These are phyloP conservation scores for Gastroboletus turbinatus DNA, from an alignment of 1,284 basidiomycete genomes.

Conservation along the genomic window DNA sequence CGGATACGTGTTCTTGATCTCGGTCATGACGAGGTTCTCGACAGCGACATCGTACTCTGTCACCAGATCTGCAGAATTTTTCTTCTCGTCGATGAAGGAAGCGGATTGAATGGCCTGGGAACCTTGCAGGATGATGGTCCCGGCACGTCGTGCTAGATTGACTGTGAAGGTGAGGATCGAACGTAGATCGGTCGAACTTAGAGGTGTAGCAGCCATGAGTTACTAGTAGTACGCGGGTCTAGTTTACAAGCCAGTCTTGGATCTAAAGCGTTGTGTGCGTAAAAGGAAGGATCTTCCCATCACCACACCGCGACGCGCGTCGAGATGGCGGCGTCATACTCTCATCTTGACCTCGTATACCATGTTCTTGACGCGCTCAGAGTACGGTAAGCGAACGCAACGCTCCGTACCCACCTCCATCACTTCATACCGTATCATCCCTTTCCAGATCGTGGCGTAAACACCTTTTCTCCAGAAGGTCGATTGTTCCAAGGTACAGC, in stretches of 20 bases:
- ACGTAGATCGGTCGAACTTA: conserved; percentile 41
- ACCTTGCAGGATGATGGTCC: conserved; percentile 68
- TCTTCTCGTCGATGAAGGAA: conserved; percentile 74
- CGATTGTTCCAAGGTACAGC: conserved; percentile 83
- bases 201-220: not conserved
- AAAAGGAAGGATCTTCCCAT: conserved; percentile 36
- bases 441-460: conserved; percentile 87
- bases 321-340: conserved; percentile 16
- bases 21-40: conserved; percentile 79
- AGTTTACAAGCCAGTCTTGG: too few species aligned
- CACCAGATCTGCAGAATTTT: conserved; percentile 89
- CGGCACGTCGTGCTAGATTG: conserved; percentile 67
- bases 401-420: not conserved
- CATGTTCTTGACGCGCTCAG: conserved; percentile 93
- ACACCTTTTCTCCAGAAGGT: conserved; percentile 98
- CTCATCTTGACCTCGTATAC: conserved; percentile 15
- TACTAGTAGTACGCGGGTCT: too few species aligned
- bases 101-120: conserved; percentile 65
- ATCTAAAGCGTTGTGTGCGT: not conserved
- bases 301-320: conserved; percentile 30
- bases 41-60: conserved; percentile 94
- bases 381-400: conserved; percentile 64
- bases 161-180: conserved; percentile 72
- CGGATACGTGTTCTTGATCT: conserved; percentile 71
- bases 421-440: not conserved